Conservation (phyloP, 2,329 filamentous ascomycete species). For the Thielaviopsis musarum region DNA sequence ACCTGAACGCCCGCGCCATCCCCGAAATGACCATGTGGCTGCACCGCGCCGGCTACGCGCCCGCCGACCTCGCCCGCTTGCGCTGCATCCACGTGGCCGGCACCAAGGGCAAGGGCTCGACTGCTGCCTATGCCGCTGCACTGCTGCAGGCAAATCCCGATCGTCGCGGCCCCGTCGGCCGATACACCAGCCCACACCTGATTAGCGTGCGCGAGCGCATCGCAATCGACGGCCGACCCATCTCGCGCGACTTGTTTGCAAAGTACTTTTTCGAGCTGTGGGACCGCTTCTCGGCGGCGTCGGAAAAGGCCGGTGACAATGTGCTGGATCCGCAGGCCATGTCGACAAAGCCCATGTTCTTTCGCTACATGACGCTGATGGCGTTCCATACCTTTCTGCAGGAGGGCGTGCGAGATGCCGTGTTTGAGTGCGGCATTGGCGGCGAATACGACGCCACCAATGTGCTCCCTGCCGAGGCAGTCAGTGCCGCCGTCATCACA, state of each 20-base stretch:
- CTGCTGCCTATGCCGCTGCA: slow-evolving; percentile 66
- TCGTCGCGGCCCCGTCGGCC: slow-evolving; percentile 37
- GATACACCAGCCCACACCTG: slow-evolving; percentile 77
- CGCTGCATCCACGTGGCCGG: slow-evolving; percentile 68
- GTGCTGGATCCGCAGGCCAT: slow-evolving; percentile 32
- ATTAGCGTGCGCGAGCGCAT: slow-evolving; percentile 74
- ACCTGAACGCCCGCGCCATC: slow-evolving; percentile 55
- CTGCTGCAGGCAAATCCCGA: slow-evolving; percentile 39
- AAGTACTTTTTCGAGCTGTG: slow-evolving; percentile 72
- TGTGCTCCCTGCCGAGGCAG: slow-evolving; percentile 45
- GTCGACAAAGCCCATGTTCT: slow-evolving; percentile 69
- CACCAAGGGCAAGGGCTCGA: slow-evolving; percentile 88
- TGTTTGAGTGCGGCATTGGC: slow-evolving; percentile 88
- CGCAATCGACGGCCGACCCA: slow-evolving; percentile 51
- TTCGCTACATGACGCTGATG: slow-evolving; percentile 78
- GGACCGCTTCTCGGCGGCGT: slow-evolving; percentile 38
- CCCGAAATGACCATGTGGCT: slow-evolving; percentile 74
- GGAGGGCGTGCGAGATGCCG: slow-evolving; percentile 59
- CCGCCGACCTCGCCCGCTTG: slow-evolving; percentile 25
- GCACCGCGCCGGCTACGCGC: slow-evolving; percentile 54
- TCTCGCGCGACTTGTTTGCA: slow-evolving; percentile 53
- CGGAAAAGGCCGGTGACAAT: slow-evolving; percentile 18
- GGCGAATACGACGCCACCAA: slow-evolving; percentile 91
- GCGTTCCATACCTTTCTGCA: slow-evolving; percentile 68
- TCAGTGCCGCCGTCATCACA: slow-evolving; percentile 57